phyloP scores from a whole-genome alignment of 2,329 filamentous ascomycete species.

The Stromatinia cepivora region DNA sequence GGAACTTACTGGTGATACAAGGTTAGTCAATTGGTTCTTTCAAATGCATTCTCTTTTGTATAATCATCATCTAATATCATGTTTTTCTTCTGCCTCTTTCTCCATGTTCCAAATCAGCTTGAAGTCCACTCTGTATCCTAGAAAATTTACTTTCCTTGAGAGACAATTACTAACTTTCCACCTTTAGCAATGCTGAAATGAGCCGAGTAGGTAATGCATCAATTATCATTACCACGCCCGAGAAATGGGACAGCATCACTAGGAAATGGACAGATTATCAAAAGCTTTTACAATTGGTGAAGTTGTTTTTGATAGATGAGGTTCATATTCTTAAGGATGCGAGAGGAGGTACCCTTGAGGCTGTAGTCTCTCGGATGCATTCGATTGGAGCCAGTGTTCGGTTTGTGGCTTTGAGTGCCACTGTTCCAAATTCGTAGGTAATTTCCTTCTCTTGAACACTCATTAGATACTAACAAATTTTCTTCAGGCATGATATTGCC shows the following conservation, averaged over 20 bases:
- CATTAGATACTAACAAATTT: background rate
- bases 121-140: background rate
- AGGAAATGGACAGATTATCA: conserved; percentile 82
- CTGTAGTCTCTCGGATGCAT: conserved; percentile 86
- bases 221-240: conserved; percentile 84
- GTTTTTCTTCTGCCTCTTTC: background rate
- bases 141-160: background rate
- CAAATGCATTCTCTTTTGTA: background rate
- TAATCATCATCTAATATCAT: background rate
- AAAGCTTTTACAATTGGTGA: conserved; percentile 71
- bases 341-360: conserved; percentile 77
- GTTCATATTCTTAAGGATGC: conserved; percentile 82
- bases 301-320: conserved; percentile 82
- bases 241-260: conserved; percentile 91
- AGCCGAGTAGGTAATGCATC: conserved; percentile 69
- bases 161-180: background rate
- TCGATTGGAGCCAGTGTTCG: conserved; percentile 72
- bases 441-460: too few relatives aligned
- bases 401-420: conserved; percentile 80
- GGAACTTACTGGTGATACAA: conserved; percentile 79
- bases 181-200: conserved; percentile 58
- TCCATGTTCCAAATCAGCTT: background rate
- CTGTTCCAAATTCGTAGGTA: conserved; percentile 68
- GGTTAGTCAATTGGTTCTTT: background rate
- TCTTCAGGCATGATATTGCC: conserved; percentile 63